These are phyloP conservation scores for Lipomyces sp. DNA, from an alignment of 805 yeast genomes.

Conservation along the genomic window DNA sequence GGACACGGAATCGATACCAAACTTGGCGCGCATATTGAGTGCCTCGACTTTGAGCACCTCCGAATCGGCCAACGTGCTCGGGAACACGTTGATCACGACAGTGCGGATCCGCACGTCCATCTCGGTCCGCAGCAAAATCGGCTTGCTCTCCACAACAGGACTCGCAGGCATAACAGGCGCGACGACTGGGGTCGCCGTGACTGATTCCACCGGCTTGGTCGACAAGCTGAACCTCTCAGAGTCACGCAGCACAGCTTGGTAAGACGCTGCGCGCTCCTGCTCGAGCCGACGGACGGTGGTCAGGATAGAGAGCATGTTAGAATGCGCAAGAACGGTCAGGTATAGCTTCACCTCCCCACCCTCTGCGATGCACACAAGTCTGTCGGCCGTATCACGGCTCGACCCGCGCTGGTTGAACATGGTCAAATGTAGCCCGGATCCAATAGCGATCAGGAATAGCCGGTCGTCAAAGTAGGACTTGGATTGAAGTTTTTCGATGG, in stretches of 20 bases:
- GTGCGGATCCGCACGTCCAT: slow-evolving; percentile 59
- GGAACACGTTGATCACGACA: slow-evolving; percentile 64
- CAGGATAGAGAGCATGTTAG: slow-evolving; percentile 74
- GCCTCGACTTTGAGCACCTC: slow-evolving; percentile 58
- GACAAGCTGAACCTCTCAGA: slow-evolving; percentile 42
- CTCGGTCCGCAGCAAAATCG: slow-evolving; percentile 53
- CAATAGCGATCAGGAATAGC: slow-evolving; percentile 64
- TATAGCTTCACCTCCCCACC: slow-evolving; percentile 56
- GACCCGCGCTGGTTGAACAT: slow-evolving; percentile 65
- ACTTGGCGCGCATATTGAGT: slow-evolving; percentile 33
- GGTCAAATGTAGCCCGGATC: slow-evolving; percentile 49
- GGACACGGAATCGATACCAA: slow-evolving; percentile 31
- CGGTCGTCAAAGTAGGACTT: slow-evolving; percentile 82
- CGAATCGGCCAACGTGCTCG: slow-evolving; percentile 73
- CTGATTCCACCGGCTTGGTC: slow-evolving; percentile 33
- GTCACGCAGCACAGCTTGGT: slow-evolving; percentile 69
- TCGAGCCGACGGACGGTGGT: slow-evolving; percentile 67
- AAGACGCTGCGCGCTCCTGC: slow-evolving; percentile 68
- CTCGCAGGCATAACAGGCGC: not conserved
- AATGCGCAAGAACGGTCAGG: slow-evolving; percentile 80
- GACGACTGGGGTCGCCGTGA: no score
- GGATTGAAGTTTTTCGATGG: slow-evolving; percentile 52
- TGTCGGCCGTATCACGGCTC: slow-evolving; percentile 49
- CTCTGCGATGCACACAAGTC: slow-evolving; percentile 40
- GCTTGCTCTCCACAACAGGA: not conserved